Conservation (phyloP, 768 basidiomycete species). For the Boletus reticuloceps region DNA sequence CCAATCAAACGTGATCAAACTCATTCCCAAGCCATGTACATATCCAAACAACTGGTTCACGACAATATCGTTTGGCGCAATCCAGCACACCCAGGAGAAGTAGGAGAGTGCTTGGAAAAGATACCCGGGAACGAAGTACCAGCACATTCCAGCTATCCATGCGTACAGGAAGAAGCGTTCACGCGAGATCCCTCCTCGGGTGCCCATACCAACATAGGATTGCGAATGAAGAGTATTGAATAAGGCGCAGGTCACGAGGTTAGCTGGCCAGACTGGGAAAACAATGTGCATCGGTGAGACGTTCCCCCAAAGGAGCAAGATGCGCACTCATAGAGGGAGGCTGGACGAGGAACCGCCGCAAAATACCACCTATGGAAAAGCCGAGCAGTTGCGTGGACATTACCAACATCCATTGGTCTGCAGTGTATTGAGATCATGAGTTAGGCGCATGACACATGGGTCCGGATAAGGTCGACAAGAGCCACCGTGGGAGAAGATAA, state of each 20-base stretch:
- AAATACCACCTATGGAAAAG: slow-evolving; percentile 57
- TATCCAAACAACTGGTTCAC: slow-evolving; percentile 80
- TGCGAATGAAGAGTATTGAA: slow-evolving; percentile 75
- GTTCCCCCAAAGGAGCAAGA: not conserved
- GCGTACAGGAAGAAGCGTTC: slow-evolving; percentile 50
- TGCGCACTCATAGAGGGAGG: slow-evolving; percentile 62
- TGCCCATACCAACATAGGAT: slow-evolving; percentile 41
- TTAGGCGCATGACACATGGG: not conserved
- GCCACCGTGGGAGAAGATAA: not conserved
- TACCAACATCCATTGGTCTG: slow-evolving; percentile 59
- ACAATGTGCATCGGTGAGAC: slow-evolving; percentile 19
- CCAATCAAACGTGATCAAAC: slow-evolving; percentile 81
- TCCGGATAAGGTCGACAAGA: not conserved
- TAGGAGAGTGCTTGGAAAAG: slow-evolving; percentile 63
- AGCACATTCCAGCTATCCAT: slow-evolving; percentile 32
- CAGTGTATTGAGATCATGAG: not conserved
- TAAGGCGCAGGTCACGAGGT: slow-evolving; percentile 64
- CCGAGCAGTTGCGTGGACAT: slow-evolving; percentile 74
- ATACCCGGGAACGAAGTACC: slow-evolving; percentile 72
- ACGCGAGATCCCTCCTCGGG: slow-evolving; percentile 47
- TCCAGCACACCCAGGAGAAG: slow-evolving; percentile 65
- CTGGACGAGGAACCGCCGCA: slow-evolving; percentile 59
- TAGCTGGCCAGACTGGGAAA: slow-evolving; percentile 69
- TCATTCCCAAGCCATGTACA: slow-evolving; percentile 56
- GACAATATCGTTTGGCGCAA: slow-evolving; percentile 62